Conservation (phyloP, 345 rosid genomes). For the Carallia brachiata region DNA sequence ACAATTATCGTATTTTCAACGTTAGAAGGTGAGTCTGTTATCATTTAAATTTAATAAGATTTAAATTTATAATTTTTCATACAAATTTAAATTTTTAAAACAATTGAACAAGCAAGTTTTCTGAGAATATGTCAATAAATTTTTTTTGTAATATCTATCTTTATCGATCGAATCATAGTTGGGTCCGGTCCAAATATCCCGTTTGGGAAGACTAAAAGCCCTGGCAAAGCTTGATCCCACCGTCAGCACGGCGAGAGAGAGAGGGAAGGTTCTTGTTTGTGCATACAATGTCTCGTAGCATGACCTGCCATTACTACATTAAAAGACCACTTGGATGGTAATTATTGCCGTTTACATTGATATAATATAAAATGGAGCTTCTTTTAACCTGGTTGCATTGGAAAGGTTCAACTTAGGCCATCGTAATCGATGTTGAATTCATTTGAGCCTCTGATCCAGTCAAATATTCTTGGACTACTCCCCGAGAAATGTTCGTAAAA, state of each 20-base stretch:
- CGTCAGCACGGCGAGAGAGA: neutral
- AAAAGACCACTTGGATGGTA: neutral
- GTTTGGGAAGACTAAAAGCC: too few relatives aligned
- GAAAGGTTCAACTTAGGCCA: constrained; percentile 17
- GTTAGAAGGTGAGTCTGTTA: too few relatives aligned
- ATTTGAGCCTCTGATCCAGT: neutral
- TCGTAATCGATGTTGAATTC: neutral
- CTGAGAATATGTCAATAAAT: too few relatives aligned
- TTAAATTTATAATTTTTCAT: too few relatives aligned
- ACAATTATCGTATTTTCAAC: too few relatives aligned
- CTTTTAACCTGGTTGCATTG: constrained; percentile 5
- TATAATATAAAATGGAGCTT: neutral
- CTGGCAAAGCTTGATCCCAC: too few relatives aligned
- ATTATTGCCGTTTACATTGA: too few relatives aligned
- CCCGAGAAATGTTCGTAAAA: constrained; percentile 12
- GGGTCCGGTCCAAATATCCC: neutral
- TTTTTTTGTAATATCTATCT: neutral
- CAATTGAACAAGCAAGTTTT: too few relatives aligned
- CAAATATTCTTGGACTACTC: constrained; percentile 15
- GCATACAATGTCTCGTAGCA: constrained; percentile 18
- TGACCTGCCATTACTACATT: constrained; percentile 14
- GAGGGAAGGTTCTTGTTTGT: constrained; percentile 1
- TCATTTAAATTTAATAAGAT: too few relatives aligned
- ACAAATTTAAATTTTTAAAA: too few relatives aligned
- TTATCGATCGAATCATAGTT: neutral